Percentiles rank a stretch among this genome's conserved stretches.
Evolutionary conservation across 108 stramenopile species (phyloP).

Genomic region (Mediolabrus comicus): DNA sequence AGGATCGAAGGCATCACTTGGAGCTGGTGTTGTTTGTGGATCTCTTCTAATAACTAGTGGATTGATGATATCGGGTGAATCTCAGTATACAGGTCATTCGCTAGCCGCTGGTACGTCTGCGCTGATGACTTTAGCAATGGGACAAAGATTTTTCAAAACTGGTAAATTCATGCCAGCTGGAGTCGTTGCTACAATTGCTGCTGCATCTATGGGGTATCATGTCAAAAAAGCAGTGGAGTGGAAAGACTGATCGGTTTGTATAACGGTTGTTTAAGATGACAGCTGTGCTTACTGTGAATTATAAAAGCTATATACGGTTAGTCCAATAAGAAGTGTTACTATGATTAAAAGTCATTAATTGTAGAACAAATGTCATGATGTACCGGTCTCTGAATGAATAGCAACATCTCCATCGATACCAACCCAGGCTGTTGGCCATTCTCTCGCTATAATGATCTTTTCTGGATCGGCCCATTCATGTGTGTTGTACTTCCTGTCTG

Average conservation of each 20-base stretch:
- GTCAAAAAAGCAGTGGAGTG: conserved; percentile 46
- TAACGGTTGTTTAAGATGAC: too few species aligned
- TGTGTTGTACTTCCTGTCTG: conserved; percentile 49
- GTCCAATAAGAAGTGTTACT: too few species aligned
- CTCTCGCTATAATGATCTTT: conserved; percentile 32
- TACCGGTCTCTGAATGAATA: conserved; percentile 40
- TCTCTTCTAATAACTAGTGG: conserved; percentile 63
- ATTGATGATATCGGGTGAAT: conserved; percentile 66
- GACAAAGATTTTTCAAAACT: conserved; percentile 63
- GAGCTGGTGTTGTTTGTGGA: conserved; percentile 64
- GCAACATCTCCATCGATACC: conserved; percentile 71
- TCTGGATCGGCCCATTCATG: conserved; percentile 62
- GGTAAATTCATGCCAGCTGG: conserved; percentile 83
- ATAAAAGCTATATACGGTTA: too few species aligned
- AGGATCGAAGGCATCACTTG: conserved; percentile 42
- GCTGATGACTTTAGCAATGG: conserved; percentile 68
- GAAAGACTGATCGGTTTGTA: conserved; percentile 15
- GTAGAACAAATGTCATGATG: too few species aligned
- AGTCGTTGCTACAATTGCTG: conserved; percentile 20
- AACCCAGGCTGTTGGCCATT: conserved; percentile 64
- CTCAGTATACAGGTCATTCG: conserved; percentile 65
- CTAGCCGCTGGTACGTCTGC: conserved; percentile 61
- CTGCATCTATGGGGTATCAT: conserved; percentile 35
- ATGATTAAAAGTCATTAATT: too few species aligned
- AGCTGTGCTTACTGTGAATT: too few species aligned